Evolutionary conservation across 805 yeast species (phyloP).

Genomic region (Saccharomycopsis sp.): DNA sequence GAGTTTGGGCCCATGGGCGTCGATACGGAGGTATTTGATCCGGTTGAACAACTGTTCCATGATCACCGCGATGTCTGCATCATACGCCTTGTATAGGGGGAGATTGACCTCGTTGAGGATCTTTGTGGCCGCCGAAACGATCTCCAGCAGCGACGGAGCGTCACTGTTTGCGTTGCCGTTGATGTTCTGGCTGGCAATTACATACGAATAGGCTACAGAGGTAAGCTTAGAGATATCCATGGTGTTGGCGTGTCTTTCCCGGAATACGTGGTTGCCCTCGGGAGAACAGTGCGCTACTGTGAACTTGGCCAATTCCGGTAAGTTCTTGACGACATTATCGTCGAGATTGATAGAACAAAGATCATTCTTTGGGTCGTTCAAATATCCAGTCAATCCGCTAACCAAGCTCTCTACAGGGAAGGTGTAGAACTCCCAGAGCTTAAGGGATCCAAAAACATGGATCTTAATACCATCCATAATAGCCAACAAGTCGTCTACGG

Average conservation of each 20-base stretch:
- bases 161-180: constrained; percentile 29
- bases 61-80: constrained; percentile 62
- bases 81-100: constrained; percentile 66
- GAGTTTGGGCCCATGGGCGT: constrained; percentile 70
- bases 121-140: constrained; percentile 37
- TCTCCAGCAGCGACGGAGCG: constrained; percentile 28
- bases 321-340: constrained; percentile 33
- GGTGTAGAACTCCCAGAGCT: constrained; percentile 86
- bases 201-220: constrained; percentile 35
- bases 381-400: constrained; percentile 26
- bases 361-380: constrained; percentile 4
- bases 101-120: constrained; percentile 74
- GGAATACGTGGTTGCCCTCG: constrained; percentile 38
- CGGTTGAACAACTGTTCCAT: constrained; percentile 68
- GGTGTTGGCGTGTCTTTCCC: constrained; percentile 46
- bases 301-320: constrained; percentile 42
- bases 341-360: constrained; percentile 39
- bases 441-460: constrained; percentile 59
- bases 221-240: constrained; percentile 48
- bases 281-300: constrained; percentile 38
- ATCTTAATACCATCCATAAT: constrained; percentile 63
- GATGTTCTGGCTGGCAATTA: not conserved
- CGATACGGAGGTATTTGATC: constrained; percentile 69
- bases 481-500: constrained; percentile 46
- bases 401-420: constrained; percentile 45